These are phyloP conservation scores for Phaseolus lunatus DNA, from an alignment of 306 rosid genomes.

Conservation along the genomic window DNA sequence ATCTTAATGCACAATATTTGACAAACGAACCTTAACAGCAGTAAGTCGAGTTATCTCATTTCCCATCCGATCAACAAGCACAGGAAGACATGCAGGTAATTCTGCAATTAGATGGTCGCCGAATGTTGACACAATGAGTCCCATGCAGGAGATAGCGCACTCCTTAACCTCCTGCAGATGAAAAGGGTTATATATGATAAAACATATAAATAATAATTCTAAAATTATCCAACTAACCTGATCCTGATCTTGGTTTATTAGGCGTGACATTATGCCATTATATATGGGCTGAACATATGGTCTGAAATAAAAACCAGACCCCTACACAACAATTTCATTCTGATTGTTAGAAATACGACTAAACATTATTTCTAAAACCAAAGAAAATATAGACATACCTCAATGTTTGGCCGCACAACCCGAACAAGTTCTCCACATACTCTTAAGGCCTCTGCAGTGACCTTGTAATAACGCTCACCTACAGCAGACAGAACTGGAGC, in stretches of 20 bases:
- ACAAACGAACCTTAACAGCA: slow-evolving; percentile 86
- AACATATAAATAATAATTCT: not conserved
- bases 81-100: slow-evolving; percentile 93
- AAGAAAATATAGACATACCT: slow-evolving; percentile 60
- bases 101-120: slow-evolving; percentile 86
- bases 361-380: slow-evolving; percentile 23
- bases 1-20: slow-evolving; percentile 37
- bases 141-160: slow-evolving; percentile 99
- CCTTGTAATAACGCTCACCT: slow-evolving; percentile 99
- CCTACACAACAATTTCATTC: slow-evolving; percentile 58
- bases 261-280: slow-evolving; percentile 92
- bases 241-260: slow-evolving; percentile 99
- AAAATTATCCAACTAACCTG: slow-evolving; percentile 70
- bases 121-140: slow-evolving; percentile 95
- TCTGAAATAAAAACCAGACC: slow-evolving; percentile 77
- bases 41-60: slow-evolving; percentile 99
- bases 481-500: slow-evolving; percentile 96
- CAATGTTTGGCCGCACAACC: slow-evolving; percentile 87
- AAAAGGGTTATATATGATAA: slow-evolving; percentile 43
- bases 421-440: slow-evolving; percentile 97
- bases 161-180: slow-evolving; percentile 93
- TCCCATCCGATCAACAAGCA: slow-evolving; percentile 99
- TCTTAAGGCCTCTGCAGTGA: slow-evolving; percentile 97
- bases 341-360: slow-evolving; percentile 41
- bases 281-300: slow-evolving; percentile 89